A percentile compares a stretch with the other conserved stretches of the same genome.
phyloP scores from a whole-genome alignment of 768 basidiomycete genomes.

The Tricholoma matsutake region DNA sequence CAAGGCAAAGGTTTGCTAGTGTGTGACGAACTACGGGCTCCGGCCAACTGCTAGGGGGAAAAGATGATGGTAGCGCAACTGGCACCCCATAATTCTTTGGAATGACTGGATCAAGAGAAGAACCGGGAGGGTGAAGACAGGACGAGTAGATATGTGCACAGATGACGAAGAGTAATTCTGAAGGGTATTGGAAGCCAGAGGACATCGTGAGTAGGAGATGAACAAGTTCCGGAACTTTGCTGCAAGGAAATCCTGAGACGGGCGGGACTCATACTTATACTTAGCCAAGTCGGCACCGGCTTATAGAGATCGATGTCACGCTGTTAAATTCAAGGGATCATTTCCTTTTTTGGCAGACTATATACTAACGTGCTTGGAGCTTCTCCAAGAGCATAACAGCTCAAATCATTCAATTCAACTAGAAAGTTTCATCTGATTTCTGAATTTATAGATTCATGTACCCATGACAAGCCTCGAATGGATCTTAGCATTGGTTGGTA shows the following conservation, averaged over 20 bases:
- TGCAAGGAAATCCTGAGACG: background rate
- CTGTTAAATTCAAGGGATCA: background rate
- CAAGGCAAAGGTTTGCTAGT: constrained; percentile 68
- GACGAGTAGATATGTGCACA: constrained; percentile 70
- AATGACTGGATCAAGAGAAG: constrained; percentile 72
- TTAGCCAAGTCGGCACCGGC: background rate
- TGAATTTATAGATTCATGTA: background rate
- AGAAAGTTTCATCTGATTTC: background rate
- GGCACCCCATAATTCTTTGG: constrained; percentile 46
- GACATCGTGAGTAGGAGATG: constrained; percentile 22
- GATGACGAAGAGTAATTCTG: constrained; percentile 70
- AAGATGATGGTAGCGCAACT: constrained; percentile 67
- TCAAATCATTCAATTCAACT: background rate
- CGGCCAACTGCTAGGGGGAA: constrained; percentile 67
- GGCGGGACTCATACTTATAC: background rate
- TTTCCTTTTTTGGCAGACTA: background rate
- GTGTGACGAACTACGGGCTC: constrained; percentile 65
- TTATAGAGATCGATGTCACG: background rate
- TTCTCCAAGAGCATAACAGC: background rate
- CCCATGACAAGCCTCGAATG: background rate
- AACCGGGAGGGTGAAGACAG: constrained; percentile 49
- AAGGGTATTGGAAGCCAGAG: constrained; percentile 50
- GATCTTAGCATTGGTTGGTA: too few species aligned
- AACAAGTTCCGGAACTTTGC: too few species aligned
- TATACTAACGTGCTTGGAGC: too few species aligned